Conservation (phyloP, 352 stramenopile species). For the Phytophthora syringae region DNA sequence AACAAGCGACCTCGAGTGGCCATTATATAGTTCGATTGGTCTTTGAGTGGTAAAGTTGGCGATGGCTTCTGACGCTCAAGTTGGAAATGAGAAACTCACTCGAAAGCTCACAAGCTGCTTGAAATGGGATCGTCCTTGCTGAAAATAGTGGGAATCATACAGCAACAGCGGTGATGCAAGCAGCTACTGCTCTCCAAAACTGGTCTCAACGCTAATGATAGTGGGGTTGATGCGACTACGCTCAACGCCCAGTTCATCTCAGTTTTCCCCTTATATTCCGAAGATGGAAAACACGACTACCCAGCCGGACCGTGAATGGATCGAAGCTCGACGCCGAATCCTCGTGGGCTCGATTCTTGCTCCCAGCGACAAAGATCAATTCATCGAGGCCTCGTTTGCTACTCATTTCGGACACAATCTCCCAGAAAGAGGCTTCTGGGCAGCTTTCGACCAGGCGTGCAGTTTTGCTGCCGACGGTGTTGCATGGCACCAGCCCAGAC, state of each 20-base stretch:
- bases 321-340: constrained; percentile 41
- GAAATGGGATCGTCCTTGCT: constrained; percentile 26
- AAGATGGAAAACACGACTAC: constrained; percentile 15
- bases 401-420: constrained; percentile 51
- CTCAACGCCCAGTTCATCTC: neutral
- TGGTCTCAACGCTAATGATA: constrained; percentile 29
- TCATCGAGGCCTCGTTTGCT: constrained; percentile 62
- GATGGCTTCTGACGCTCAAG: constrained; percentile 4
- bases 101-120: too few species aligned
- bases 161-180: neutral
- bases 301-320: constrained; percentile 30
- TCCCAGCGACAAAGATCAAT: constrained; percentile 43
- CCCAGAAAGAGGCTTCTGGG: constrained; percentile 53
- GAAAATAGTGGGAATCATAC: constrained; percentile 24
- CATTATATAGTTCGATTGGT: constrained; percentile 8
- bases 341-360: constrained; percentile 53
- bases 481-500: constrained; percentile 47
- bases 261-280: neutral
- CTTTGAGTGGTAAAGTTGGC: constrained; percentile 9
- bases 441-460: constrained; percentile 60
- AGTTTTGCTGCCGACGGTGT: constrained; percentile 33
- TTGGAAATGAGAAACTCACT: constrained; percentile 29
- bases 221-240: neutral
- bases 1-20: constrained; percentile 21
- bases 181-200: constrained; percentile 1